A percentile compares a stretch with the other conserved stretches of the same genome.
phyloP scores from a whole-genome alignment of 306 rosid genomes.

The Ormosia semicastrata region DNA sequence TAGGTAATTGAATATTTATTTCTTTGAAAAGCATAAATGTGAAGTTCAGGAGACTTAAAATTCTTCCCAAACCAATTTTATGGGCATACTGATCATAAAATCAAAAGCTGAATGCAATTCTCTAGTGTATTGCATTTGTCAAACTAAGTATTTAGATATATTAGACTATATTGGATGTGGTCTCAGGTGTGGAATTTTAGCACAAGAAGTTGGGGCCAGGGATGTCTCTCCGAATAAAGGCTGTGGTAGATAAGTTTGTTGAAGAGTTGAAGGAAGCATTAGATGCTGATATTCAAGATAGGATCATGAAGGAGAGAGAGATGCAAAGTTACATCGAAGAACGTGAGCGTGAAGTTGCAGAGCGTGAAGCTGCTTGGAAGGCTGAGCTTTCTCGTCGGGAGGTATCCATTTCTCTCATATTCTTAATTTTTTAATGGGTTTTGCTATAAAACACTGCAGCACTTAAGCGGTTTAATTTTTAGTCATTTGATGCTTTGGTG shows the following conservation, averaged over 20 bases:
- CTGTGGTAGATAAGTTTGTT: conserved; percentile 94
- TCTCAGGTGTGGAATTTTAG: conserved; percentile 24
- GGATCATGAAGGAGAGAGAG: conserved; percentile 98
- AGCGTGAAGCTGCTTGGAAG: conserved; percentile 99
- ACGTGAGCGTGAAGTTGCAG: conserved; percentile 98
- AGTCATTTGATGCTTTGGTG: not conserved
- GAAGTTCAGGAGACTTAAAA: not conserved
- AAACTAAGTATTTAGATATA: not conserved
- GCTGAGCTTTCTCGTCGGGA: conserved; percentile 99
- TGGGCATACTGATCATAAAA: not conserved
- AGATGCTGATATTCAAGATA: conserved; percentile 92
- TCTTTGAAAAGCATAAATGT: not conserved
- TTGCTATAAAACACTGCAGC: not conserved
- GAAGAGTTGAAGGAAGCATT: conserved; percentile 91
- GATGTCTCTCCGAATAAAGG: conserved; percentile 90
- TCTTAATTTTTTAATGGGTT: not conserved
- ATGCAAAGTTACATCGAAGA: conserved; percentile 98
- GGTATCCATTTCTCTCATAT: conserved; percentile 45
- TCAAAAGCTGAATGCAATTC: not conserved
- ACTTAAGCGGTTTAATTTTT: not conserved
- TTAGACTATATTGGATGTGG: conserved; percentile 7
- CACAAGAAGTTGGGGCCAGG: not conserved
- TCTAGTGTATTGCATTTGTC: not conserved
- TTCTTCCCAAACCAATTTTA: not conserved
- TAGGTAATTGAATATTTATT: not conserved